Evolutionary conservation across 2,329 filamentous ascomycete species (phyloP).

Genomic region (Diaporthe citri): DNA sequence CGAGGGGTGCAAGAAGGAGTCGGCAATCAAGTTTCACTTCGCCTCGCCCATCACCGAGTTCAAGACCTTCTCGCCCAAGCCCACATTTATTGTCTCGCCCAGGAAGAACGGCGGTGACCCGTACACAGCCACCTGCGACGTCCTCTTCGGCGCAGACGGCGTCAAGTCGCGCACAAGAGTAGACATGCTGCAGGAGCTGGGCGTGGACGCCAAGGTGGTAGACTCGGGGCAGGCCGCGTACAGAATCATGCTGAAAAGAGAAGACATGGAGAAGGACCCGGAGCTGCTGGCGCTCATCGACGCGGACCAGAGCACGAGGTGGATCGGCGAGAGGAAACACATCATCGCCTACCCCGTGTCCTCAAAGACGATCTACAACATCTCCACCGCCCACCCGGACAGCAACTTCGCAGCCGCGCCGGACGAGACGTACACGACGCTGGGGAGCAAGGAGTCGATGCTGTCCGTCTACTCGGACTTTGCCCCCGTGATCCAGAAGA

Average conservation of each 20-base stretch:
- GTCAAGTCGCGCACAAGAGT: slow-evolving; percentile 63
- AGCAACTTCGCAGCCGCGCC: slow-evolving; percentile 63
- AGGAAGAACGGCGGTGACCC: slow-evolving; percentile 56
- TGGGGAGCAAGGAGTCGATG: slow-evolving; percentile 71
- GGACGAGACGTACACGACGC: slow-evolving; percentile 73
- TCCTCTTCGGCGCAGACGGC: slow-evolving; percentile 66
- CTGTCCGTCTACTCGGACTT: slow-evolving; percentile 70
- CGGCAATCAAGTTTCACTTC: slow-evolving; percentile 69
- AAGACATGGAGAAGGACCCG: slow-evolving; percentile 58
- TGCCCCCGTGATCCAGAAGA: slow-evolving; percentile 69
- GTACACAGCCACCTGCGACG: slow-evolving; percentile 60
- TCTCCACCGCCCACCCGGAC: slow-evolving; percentile 73
- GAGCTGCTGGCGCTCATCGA: slow-evolving; percentile 69
- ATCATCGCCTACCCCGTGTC: slow-evolving; percentile 77
- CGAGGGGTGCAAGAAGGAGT: slow-evolving; percentile 67
- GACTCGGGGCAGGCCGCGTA: slow-evolving; percentile 67
- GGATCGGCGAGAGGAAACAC: slow-evolving; percentile 75
- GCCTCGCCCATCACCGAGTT: slow-evolving; percentile 61
- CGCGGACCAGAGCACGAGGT: slow-evolving; percentile 68
- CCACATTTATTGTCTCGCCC: slow-evolving; percentile 64
- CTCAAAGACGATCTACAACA: slow-evolving; percentile 74
- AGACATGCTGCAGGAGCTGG: slow-evolving; percentile 53
- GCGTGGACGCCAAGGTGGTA: slow-evolving; percentile 54
- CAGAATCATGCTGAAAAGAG: slow-evolving; percentile 63
- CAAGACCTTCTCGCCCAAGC: slow-evolving; percentile 62